phyloP scores from a whole-genome alignment of 1,284 basidiomycete species.

The Golubevia sp. region DNA sequence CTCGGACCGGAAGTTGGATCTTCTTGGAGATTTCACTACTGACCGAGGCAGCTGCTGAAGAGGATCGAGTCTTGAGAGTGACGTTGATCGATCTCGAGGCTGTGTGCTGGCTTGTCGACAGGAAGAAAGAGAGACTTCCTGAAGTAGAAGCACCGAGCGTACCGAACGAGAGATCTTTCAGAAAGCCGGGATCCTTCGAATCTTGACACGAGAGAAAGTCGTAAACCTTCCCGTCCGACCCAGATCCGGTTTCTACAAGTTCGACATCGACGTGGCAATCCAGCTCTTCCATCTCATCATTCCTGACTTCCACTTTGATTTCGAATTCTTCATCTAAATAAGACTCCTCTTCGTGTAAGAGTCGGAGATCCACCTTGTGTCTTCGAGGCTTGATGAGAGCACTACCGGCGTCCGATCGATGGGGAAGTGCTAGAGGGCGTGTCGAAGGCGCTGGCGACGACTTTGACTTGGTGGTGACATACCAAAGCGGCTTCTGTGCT shows the following conservation, averaged over 20 bases:
- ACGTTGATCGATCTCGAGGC: neutral
- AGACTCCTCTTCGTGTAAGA: neutral
- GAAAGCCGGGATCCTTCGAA: neutral
- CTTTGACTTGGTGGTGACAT: neutral
- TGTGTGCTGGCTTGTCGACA: neutral
- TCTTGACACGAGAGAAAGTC: neutral
- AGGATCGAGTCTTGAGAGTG: neutral
- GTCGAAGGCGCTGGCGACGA: neutral
- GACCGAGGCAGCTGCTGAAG: neutral
- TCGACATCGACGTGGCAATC: conserved; percentile 8
- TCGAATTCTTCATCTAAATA: conserved; percentile 20
- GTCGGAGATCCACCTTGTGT: conserved; percentile 8
- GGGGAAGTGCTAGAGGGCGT: neutral
- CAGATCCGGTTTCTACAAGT: neutral
- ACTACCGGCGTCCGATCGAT: neutral
- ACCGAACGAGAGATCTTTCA: conserved; percentile 1
- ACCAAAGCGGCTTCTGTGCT: neutral
- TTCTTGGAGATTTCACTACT: neutral
- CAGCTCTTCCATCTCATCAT: conserved; percentile 10
- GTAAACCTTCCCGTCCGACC: neutral
- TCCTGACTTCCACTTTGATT: conserved; percentile 11
- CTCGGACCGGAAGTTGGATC: neutral
- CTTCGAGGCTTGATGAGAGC: conserved; percentile 4
- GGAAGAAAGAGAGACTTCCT: neutral
- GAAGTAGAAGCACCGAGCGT: neutral